These are phyloP conservation scores for Mrakia frigida DNA, from an alignment of 768 basidiomycete species.

Conservation along the genomic window DNA sequence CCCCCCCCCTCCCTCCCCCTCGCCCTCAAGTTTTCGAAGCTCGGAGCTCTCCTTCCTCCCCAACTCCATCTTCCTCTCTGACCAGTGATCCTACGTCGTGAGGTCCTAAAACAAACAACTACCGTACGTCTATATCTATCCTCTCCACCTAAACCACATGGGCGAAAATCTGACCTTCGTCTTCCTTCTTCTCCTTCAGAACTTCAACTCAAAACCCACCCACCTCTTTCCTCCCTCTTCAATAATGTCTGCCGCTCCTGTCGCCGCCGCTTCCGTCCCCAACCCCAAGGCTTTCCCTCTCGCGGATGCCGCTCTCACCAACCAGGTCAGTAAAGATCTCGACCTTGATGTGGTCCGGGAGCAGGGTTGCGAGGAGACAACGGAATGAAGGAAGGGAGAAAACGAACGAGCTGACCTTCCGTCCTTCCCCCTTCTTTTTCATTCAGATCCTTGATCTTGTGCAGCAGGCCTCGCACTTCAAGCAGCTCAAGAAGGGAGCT, in stretches of 20 bases:
- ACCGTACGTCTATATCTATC: background rate
- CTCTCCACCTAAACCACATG: background rate
- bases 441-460: conserved; percentile 86
- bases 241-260: background rate
- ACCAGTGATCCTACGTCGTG: conserved; percentile 14
- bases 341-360: too few species aligned
- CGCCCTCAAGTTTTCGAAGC: background rate
- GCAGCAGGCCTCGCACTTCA: conserved; percentile 93
- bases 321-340: conserved; percentile 58
- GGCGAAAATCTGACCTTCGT: background rate
- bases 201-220: background rate
- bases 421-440: background rate
- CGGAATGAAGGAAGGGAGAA: background rate
- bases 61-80: background rate
- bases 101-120: conserved; percentile 1
- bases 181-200: background rate
- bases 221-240: background rate
- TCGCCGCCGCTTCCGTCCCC: conserved; percentile 47
- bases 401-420: conserved; percentile 1
- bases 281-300: conserved; percentile 81
- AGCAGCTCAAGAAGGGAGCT: conserved; percentile 97
- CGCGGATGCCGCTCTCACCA: conserved; percentile 78
- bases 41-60: background rate
- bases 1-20: too few species aligned
- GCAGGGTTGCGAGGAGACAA: too few species aligned